These are phyloP conservation scores for Glutinoglossum americanum DNA, from an alignment of 495 filamentous ascomycete species.

Conservation along the genomic window DNA sequence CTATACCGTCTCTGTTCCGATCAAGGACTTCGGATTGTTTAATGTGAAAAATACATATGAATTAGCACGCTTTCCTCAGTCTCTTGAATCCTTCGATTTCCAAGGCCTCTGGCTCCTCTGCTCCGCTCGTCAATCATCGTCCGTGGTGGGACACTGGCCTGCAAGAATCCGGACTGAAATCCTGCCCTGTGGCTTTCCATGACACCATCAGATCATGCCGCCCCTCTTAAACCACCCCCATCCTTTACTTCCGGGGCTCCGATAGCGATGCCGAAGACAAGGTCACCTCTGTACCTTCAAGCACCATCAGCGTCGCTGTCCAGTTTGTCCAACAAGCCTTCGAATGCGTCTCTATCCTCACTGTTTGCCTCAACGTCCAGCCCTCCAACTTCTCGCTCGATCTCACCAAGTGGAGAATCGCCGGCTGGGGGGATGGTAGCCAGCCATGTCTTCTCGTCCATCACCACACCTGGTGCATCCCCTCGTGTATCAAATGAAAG, in stretches of 20 bases:
- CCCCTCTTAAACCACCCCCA: slow-evolving; percentile 2
- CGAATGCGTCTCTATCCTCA: slow-evolving; percentile 20
- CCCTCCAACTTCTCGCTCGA: slow-evolving; percentile 12
- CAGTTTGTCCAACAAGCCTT: slow-evolving; percentile 18
- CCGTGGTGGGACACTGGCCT: neutral
- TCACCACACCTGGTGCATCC: slow-evolving; percentile 16
- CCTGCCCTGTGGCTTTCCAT: slow-evolving; percentile 1
- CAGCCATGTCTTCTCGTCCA: slow-evolving; percentile 1
- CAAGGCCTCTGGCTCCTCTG: neutral
- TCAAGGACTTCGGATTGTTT: neutral
- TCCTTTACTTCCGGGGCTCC: slow-evolving; percentile 1
- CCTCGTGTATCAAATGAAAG: slow-evolving; percentile 26
- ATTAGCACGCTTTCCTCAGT: neutral
- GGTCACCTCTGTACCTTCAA: neutral
- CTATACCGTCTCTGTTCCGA: neutral
- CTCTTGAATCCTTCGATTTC: neutral
- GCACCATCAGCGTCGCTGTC: slow-evolving; percentile 10
- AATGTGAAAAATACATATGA: neutral
- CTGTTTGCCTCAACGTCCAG: slow-evolving; percentile 21
- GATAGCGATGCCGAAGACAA: neutral
- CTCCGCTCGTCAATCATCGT: neutral
- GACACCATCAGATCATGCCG: slow-evolving; percentile 2
- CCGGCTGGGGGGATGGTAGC: neutral
- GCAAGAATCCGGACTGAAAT: neutral
- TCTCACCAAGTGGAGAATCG: slow-evolving; percentile 7